phyloP scores from a whole-genome alignment of 768 basidiomycete genomes.

The Mycena pura region DNA sequence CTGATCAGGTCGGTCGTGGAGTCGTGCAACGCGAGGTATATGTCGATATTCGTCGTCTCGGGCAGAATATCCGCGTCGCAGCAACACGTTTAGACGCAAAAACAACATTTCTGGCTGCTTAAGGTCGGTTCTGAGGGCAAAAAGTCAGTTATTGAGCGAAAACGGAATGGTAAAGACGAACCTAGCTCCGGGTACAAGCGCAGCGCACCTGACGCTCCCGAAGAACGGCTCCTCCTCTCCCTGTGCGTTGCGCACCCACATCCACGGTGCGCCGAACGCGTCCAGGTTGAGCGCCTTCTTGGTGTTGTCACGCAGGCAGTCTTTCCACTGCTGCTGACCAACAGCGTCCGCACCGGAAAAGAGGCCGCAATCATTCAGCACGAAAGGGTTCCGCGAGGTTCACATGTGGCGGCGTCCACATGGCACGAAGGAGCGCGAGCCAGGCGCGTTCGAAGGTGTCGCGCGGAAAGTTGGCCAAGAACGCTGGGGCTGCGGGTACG shows the following conservation, averaged over 20 bases:
- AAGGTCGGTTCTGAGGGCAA: too few species aligned
- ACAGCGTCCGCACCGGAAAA: slow-evolving; percentile 22
- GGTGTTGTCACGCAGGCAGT: slow-evolving; percentile 21
- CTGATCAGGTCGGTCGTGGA: too few species aligned
- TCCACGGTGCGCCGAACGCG: slow-evolving; percentile 30
- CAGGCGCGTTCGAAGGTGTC: slow-evolving; percentile 22
- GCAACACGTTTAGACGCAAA: too few species aligned
- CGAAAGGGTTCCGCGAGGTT: slow-evolving; percentile 10
- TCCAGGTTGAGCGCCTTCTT: slow-evolving; percentile 25
- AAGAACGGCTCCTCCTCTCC: slow-evolving; percentile 29
- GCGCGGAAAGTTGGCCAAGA: slow-evolving; percentile 16
- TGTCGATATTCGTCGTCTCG: too few species aligned
- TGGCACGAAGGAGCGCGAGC: slow-evolving; percentile 17
- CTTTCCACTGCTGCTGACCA: slow-evolving; percentile 22
- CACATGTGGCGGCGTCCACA: slow-evolving; percentile 23
- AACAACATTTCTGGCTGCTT: too few species aligned
- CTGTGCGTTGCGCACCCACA: slow-evolving; percentile 24
- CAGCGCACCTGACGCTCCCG: slow-evolving; percentile 27
- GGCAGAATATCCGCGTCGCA: too few species aligned
- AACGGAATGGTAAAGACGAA: too few species aligned
- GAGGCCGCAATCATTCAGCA: neutral
- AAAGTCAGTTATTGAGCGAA: too few species aligned
- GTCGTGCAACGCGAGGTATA: too few species aligned
- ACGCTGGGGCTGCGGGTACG: slow-evolving; percentile 21
- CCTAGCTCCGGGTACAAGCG: neutral